phyloP scores from a whole-genome alignment of 305 asterid genomes.

The Fraxinus angustifolia region DNA sequence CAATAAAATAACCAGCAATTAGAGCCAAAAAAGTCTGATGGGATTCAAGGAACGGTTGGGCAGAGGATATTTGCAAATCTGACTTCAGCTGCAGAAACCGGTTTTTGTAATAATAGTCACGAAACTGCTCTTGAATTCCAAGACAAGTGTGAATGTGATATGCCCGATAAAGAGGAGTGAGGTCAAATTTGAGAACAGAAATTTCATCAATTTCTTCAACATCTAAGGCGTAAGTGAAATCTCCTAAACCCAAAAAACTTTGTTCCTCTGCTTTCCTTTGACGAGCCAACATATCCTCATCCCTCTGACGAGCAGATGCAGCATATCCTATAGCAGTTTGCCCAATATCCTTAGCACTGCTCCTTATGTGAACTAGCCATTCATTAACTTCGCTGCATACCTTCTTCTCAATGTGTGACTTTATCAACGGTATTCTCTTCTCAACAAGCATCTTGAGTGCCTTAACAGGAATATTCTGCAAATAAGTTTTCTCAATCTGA shows the following conservation, averaged over 20 bases:
- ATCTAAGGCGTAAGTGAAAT: constrained; percentile 69
- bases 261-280: constrained; percentile 92
- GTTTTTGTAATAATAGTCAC: constrained; percentile 74
- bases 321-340: constrained; percentile 81
- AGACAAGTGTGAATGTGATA: constrained; percentile 79
- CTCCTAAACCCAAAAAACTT: constrained; percentile 71
- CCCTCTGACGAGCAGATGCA: constrained; percentile 85
- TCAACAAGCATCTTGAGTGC: constrained; percentile 51
- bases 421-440: constrained; percentile 61
- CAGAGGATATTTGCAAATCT: constrained; percentile 73
- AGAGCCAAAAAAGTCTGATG: constrained; percentile 76
- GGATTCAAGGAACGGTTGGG: constrained; percentile 71
- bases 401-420: constrained; percentile 76
- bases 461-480: constrained; percentile 64
- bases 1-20: constrained; percentile 82
- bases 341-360: constrained; percentile 77
- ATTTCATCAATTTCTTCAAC: constrained; percentile 81
- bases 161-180: constrained; percentile 88
- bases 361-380: constrained; percentile 88
- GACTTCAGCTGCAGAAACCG: constrained; percentile 79
- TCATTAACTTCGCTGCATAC: constrained; percentile 79
- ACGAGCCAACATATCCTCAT: constrained; percentile 89
- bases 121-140: constrained; percentile 72
- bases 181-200: constrained; percentile 73
- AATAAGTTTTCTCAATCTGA: constrained; percentile 57